Evolutionary conservation across 2,329 filamentous ascomycete species (phyloP), one percentile per base, ranked within the genome.

Genomic region (Proliferodiscus dingleyae): DNA sequence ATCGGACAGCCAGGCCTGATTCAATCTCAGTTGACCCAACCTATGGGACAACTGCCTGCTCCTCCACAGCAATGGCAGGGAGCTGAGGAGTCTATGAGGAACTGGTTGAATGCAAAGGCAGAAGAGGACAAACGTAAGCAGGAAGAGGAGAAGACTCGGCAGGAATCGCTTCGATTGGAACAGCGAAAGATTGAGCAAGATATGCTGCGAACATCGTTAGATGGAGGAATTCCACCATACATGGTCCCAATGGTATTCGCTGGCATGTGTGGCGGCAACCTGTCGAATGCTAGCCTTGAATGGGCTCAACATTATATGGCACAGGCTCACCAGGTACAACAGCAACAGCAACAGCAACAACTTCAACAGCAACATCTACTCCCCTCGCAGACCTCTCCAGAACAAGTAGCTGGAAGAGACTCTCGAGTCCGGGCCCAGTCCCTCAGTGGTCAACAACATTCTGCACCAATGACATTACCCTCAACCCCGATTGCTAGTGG

Each of bases 161-260:
- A 78, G 57, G 86, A 88, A 64, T 69, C 71, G 24, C 66, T 87
- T 34, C 80, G 81, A 21, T 66, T 89, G 24, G 85, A 89, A 66
- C 85, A 87, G 66, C 73, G 85, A 37, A 83, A 75, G 57, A 74
- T 87, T 45, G 86, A 89, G 65, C 78, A 84, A 60, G 81, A 81
- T 37, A 89, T 90, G 67, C 66, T 90, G 46, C 72, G 77, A 44
- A 81, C 84, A 18, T 85, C 84, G 2, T 64, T 89, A 43, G 72
- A 75, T 43, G 80, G 81, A 29, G 85, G 85, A 9, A 80, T 90
- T 41, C 85, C 86, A 8, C 84, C 85, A 10, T 75, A 82, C 28
- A 79, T 89, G 74, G 75, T 89, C 21, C 86, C 86, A 5, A 69
- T 88, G 48, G 80, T 90, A 19, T 89, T 90, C 64, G 78, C 82